phyloP scores from a whole-genome alignment of 1,284 basidiomycete species.

The Pholiota adiposa region DNA sequence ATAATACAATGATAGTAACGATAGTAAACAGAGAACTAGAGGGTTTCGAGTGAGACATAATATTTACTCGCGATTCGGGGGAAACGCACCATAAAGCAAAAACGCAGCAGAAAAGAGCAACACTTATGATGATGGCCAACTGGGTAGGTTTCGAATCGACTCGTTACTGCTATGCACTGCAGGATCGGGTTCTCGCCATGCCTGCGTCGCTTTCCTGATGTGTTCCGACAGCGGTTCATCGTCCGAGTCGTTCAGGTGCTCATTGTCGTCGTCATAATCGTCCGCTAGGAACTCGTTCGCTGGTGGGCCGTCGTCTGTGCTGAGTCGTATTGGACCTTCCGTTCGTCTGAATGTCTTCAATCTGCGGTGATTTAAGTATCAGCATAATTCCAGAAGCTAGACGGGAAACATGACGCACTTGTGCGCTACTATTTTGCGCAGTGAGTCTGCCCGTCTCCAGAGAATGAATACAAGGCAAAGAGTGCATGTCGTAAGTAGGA shows the following conservation, averaged over 20 bases:
- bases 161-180: not conserved
- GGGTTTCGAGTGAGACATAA: too few species aligned
- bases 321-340: constrained; percentile 69
- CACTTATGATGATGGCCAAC: not conserved
- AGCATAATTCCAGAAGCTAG: not conserved
- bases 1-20: not conserved
- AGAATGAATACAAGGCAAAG: constrained; percentile 65
- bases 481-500: constrained; percentile 64
- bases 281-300: constrained; percentile 67
- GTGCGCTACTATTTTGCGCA: constrained; percentile 67
- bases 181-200: constrained; percentile 26
- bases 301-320: constrained; percentile 73
- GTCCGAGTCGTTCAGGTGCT: constrained; percentile 23
- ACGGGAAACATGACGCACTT: constrained; percentile 42
- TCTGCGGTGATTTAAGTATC: constrained; percentile 36
- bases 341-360: constrained; percentile 58
- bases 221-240: constrained; percentile 29
- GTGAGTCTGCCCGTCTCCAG: constrained; percentile 62
- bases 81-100: too few species aligned
- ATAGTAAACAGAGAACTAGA: not conserved
- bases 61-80: too few species aligned
- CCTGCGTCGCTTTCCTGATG: constrained; percentile 26
- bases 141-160: not conserved
- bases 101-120: not conserved
- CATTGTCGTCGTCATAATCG: constrained; percentile 58